Conservation (phyloP, 1,284 basidiomycete genomes). For the Trichosporon faecale region DNA sequence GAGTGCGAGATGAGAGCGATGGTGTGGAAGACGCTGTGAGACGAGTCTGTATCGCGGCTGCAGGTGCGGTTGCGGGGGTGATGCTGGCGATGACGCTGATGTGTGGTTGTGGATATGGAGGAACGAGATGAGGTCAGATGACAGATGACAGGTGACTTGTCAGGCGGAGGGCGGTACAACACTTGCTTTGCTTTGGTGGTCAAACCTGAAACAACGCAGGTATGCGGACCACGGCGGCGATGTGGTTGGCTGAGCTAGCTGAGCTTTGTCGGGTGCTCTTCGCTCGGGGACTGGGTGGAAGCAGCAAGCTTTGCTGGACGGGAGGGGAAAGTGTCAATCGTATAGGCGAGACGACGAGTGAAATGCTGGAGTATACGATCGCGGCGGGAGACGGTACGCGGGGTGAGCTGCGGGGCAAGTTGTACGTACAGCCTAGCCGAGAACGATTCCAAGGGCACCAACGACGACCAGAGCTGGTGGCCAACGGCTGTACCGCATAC, state of each 20-base stretch:
- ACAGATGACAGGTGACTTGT: background rate
- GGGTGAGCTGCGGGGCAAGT: background rate
- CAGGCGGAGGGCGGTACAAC: background rate
- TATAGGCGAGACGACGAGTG: background rate
- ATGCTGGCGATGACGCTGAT: background rate
- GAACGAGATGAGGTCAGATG: background rate
- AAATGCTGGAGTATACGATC: background rate
- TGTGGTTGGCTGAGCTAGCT: background rate
- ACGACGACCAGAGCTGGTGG: background rate
- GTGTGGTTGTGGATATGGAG: background rate
- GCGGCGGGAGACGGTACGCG: background rate
- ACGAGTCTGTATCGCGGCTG: background rate
- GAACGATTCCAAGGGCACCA: background rate
- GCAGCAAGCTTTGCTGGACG: background rate
- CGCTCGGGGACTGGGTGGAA: too few species aligned
- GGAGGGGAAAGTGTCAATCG: too few species aligned
- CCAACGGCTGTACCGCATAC: background rate
- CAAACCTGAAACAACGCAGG: constrained; percentile 1
- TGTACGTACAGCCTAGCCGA: too few species aligned
- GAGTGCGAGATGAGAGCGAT: background rate
- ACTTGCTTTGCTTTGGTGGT: background rate
- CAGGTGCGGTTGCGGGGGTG: background rate
- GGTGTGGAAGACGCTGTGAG: background rate
- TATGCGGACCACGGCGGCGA: background rate
- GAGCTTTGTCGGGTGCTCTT: too few species aligned